These are phyloP conservation scores for Waltiozyma sp. DNA, from an alignment of 1,139 yeast species.

Conservation along the genomic window DNA sequence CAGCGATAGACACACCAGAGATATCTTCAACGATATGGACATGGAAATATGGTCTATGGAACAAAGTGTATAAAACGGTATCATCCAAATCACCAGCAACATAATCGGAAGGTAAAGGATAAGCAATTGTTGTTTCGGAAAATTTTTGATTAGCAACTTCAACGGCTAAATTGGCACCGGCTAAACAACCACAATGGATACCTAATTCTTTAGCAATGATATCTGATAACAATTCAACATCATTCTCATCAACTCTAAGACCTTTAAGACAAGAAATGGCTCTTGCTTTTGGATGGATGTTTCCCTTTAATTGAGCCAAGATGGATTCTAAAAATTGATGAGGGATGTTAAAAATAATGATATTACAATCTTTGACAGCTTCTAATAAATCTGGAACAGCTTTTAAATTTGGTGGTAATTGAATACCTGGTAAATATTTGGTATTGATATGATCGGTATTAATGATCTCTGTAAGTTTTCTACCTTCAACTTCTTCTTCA, in stretches of 20 bases:
- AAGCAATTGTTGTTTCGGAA: slow-evolving; percentile 94
- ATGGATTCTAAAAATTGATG: slow-evolving; percentile 81
- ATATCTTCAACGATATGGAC: slow-evolving; percentile 82
- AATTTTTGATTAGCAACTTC: slow-evolving; percentile 90
- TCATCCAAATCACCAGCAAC: slow-evolving; percentile 62
- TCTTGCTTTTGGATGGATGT: slow-evolving; percentile 55
- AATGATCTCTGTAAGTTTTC: slow-evolving; percentile 75
- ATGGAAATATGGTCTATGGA: slow-evolving; percentile 95
- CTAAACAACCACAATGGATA: slow-evolving; percentile 83
- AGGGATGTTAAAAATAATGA: slow-evolving; percentile 82
- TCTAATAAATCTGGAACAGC: slow-evolving; percentile 77
- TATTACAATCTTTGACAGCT: slow-evolving; percentile 68
- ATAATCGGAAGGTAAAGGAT: slow-evolving; percentile 58
- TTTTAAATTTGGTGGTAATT: slow-evolving; percentile 65
- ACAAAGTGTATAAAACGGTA: slow-evolving; percentile 53
- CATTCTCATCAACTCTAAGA: slow-evolving; percentile 62
- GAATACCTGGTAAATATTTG: slow-evolving; percentile 72
- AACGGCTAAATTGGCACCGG: slow-evolving; percentile 92
- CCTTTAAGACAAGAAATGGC: slow-evolving; percentile 94
- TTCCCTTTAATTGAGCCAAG: slow-evolving; percentile 63
- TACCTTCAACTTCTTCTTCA: slow-evolving; percentile 65
- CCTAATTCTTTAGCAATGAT: slow-evolving; percentile 68
- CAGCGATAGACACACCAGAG: slow-evolving; percentile 89
- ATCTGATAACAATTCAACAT: slow-evolving; percentile 63
- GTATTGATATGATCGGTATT: slow-evolving; percentile 83